Conservation (phyloP, 2,329 filamentous ascomycete genomes). For the Apiospora malaysiana region DNA sequence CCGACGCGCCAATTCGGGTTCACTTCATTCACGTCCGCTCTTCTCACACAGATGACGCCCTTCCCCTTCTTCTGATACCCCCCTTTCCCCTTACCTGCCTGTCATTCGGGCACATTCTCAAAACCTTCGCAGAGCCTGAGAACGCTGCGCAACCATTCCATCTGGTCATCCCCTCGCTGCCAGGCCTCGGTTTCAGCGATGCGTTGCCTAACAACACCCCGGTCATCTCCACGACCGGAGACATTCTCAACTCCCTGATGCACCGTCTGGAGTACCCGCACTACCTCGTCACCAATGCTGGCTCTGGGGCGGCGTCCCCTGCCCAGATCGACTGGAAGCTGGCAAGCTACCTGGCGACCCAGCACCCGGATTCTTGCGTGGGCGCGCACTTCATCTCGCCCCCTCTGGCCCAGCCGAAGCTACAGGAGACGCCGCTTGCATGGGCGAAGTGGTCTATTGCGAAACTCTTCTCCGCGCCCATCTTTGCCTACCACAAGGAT, state of each 20-base stretch:
- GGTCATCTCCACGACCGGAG: constrained; percentile 58
- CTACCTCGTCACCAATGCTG: constrained; percentile 63
- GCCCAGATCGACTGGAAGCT: constrained; percentile 60
- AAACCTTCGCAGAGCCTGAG: constrained; percentile 59
- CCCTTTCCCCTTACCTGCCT: constrained; percentile 71
- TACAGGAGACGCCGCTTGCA: constrained; percentile 48
- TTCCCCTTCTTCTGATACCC: constrained; percentile 69
- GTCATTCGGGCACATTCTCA: constrained; percentile 61
- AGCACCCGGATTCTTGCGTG: constrained; percentile 56
- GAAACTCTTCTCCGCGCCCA: constrained; percentile 50
- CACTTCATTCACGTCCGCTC: constrained; percentile 71
- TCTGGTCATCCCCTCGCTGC: constrained; percentile 69
- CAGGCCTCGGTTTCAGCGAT: constrained; percentile 72
- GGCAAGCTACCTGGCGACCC: constrained; percentile 52
- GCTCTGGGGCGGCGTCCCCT: constrained; percentile 51
- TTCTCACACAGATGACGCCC: constrained; percentile 52
- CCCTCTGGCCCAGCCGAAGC: constrained; percentile 54
- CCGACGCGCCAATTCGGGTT: constrained; percentile 55
- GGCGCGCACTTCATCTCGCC: constrained; percentile 68
- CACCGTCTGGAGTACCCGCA: constrained; percentile 60
- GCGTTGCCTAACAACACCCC: constrained; percentile 56
- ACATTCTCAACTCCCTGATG: constrained; percentile 66
- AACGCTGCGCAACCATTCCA: constrained; percentile 63
- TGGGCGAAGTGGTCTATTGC: constrained; percentile 65
- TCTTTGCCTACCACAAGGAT: constrained; percentile 61